Percentiles rank a stretch among this genome's conserved stretches.
These are phyloP conservation scores for Lepraria neglecta DNA, from an alignment of 495 filamentous ascomycete species.

Conservation along the genomic window DNA sequence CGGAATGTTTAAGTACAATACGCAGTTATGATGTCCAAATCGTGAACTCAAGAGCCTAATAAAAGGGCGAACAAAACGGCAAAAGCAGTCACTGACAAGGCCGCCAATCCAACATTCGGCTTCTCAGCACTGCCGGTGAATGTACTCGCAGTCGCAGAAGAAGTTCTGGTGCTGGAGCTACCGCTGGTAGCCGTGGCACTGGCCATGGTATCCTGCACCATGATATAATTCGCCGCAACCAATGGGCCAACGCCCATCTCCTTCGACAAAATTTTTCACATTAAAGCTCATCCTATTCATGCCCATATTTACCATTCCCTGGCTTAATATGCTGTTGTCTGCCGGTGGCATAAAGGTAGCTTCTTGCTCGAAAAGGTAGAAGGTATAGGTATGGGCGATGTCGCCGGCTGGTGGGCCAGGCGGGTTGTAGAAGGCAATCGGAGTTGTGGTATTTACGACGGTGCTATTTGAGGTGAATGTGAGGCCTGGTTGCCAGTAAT, in stretches of 20 bases:
- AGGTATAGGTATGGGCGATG: constrained; percentile 19
- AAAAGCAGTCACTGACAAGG: too few species aligned
- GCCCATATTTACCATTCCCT: constrained; percentile 10
- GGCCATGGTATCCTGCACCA: not conserved
- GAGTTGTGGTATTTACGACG: constrained; percentile 16
- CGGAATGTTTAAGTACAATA: too few species aligned
- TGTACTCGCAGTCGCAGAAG: too few species aligned
- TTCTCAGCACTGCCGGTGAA: too few species aligned
- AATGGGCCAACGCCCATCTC: constrained; percentile 15
- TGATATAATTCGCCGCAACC: constrained; percentile 16
- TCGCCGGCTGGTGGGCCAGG: constrained; percentile 19
- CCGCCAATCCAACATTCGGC: too few species aligned
- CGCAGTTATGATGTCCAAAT: too few species aligned
- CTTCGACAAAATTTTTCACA: constrained; percentile 6
- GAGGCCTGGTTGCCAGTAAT: constrained; percentile 22
- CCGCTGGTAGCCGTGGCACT: constrained; percentile 3
- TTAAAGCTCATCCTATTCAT: constrained; percentile 19
- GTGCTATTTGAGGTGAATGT: constrained; percentile 17
- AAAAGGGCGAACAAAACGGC: too few species aligned
- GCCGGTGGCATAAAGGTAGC: constrained; percentile 15
- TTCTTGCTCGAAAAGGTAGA: constrained; percentile 22
- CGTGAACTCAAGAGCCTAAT: too few species aligned
- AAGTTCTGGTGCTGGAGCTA: not conserved
- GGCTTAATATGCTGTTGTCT: constrained; percentile 11
- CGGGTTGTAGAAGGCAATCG: constrained; percentile 17